Percentiles rank a stretch among this genome's conserved stretches.
Conservation (phyloP, 345 rosid genomes). For the Eucalyptus paniculata region DNA sequence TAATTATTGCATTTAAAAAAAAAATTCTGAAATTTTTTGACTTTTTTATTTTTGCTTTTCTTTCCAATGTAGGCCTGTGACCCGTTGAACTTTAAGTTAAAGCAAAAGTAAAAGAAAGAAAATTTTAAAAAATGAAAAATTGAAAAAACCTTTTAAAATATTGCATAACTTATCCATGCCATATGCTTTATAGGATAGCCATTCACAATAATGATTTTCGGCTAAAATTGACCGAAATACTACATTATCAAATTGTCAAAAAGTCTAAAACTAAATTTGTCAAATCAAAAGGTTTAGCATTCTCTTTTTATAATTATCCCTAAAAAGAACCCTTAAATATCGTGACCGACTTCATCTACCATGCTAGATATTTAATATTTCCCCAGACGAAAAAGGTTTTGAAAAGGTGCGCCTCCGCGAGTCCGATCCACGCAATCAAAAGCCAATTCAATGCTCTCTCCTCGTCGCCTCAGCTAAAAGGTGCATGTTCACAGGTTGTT, state of each 20-base stretch:
- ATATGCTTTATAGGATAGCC: rapidly evolving
- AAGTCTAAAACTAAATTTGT: rapidly evolving
- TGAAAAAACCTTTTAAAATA: no score
- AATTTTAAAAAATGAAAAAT: rapidly evolving
- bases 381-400: not conserved
- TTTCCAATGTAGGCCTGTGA: not conserved
- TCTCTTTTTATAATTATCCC: no score
- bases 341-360: not conserved
- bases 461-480: not conserved
- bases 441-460: not conserved
- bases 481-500: not conserved
- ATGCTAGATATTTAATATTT: not conserved
- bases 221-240: rapidly evolving
- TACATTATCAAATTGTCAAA: not conserved
- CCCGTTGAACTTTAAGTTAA: rapidly evolving
- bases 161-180: not conserved
- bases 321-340: not conserved
- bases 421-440: not conserved
- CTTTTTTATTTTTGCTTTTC: no score
- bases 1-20: rapidly evolving
- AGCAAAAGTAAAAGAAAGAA: not conserved
- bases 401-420: not conserved
- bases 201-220: rapidly evolving
- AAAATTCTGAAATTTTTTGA: not conserved
- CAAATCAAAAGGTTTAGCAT: not conserved